These are phyloP conservation scores for Irpex sp. DNA, from an alignment of 1,284 basidiomycete genomes.

Conservation along the genomic window DNA sequence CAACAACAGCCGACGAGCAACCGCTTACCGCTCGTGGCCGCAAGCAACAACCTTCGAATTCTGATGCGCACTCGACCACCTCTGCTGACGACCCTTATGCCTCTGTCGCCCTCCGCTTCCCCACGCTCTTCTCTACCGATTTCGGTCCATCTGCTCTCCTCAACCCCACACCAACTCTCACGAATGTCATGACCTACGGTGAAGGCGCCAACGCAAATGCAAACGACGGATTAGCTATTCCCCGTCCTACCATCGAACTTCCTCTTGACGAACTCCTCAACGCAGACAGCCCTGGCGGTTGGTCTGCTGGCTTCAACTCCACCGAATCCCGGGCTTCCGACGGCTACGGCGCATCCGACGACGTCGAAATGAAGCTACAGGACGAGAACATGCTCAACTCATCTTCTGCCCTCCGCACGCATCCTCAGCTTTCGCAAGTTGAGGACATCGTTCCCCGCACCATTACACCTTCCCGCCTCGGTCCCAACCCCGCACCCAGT, in stretches of 20 bases:
- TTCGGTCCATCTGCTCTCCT: constrained; percentile 78
- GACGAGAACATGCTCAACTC: constrained; percentile 30
- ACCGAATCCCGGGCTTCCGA: constrained; percentile 19
- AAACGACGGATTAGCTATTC: constrained; percentile 54
- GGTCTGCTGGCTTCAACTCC: constrained; percentile 24
- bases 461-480: constrained; percentile 49
- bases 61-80: constrained; percentile 16
- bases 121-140: constrained; percentile 64
- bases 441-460: constrained; percentile 44
- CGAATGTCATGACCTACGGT: constrained; percentile 69
- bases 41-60: constrained; percentile 27
- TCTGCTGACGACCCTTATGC: constrained; percentile 12
- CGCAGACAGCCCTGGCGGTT: constrained; percentile 33
- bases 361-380: constrained; percentile 30
- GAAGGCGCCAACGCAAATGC: constrained; percentile 54
- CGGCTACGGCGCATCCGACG: constrained; percentile 23
- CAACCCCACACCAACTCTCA: constrained; percentile 57
- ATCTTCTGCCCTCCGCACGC: constrained; percentile 29
- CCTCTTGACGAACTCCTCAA: constrained; percentile 73
- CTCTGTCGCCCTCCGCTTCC: constrained; percentile 50
- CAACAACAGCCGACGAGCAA: constrained; percentile 28
- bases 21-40: constrained; percentile 37
- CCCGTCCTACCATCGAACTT: constrained; percentile 76
- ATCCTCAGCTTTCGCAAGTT: constrained; percentile 35
- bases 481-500: constrained; percentile 43